A percentile compares a stretch with the other conserved stretches of the same genome.
Conservation (phyloP, 2,329 filamentous ascomycete species). For the Amylocarpus encephaloides region DNA sequence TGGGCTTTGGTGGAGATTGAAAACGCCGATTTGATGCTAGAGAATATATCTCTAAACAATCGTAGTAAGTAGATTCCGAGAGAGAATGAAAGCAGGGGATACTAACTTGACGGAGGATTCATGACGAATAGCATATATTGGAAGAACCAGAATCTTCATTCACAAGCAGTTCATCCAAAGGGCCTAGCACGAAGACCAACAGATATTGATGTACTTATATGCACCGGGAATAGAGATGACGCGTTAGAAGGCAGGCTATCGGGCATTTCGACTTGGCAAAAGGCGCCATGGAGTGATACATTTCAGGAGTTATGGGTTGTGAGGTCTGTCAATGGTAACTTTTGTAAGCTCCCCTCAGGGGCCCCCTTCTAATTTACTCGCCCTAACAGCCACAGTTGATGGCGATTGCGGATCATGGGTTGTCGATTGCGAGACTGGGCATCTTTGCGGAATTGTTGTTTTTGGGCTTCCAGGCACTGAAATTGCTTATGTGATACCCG, state of each 20-base stretch:
- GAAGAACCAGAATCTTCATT: constrained; percentile 5
- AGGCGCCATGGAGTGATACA: constrained; percentile 3
- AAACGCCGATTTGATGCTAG: constrained; percentile 8
- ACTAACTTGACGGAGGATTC: constrained; percentile 3
- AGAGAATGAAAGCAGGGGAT: not conserved
- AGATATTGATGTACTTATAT: constrained; percentile 10
- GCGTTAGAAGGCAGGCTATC: constrained; percentile 9
- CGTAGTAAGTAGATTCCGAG: constrained; percentile 1
- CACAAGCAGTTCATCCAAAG: constrained; percentile 8
- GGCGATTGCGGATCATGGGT: constrained; percentile 14
- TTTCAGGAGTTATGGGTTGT: constrained; percentile 12
- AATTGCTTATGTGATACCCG: constrained; percentile 11
- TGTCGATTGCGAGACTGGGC: constrained; percentile 7
- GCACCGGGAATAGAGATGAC: constrained; percentile 10
- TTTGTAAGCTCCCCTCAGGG: constrained; percentile 3
- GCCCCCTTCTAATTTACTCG: no score
- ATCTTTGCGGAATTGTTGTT: constrained; percentile 9
- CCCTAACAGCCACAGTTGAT: constrained; percentile 4
- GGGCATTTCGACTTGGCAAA: constrained; percentile 5
- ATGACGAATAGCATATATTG: constrained; percentile 12
- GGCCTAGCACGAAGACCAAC: constrained; percentile 4
- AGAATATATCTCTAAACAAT: constrained; percentile 10
- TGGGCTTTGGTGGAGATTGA: constrained; percentile 11
- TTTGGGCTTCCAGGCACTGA: constrained; percentile 7
- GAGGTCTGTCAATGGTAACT: constrained; percentile 6